A percentile compares a stretch with the other conserved stretches of the same genome.
These are phyloP conservation scores for Dactylellina haptotyla DNA, from an alignment of 2,329 filamentous ascomycete genomes.

Conservation along the genomic window DNA sequence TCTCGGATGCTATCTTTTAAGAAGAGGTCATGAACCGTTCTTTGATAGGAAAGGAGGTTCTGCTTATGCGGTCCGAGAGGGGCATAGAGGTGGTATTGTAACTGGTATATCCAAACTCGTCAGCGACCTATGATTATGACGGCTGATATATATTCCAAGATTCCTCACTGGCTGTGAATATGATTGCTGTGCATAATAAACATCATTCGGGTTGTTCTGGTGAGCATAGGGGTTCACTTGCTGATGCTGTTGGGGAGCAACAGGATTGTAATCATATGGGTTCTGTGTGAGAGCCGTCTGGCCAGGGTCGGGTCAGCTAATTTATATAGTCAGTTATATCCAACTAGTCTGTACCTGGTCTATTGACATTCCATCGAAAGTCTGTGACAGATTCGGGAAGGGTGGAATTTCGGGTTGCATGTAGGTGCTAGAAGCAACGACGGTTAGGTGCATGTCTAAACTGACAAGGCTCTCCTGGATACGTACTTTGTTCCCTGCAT, in stretches of 20 bases:
- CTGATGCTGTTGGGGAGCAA: slow-evolving; percentile 60
- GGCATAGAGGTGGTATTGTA: slow-evolving; percentile 93
- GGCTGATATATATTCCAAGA: slow-evolving; percentile 9
- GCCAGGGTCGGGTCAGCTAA: neutral
- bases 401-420: slow-evolving; percentile 42
- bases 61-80: slow-evolving; percentile 84
- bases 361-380: slow-evolving; percentile 36
- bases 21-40: slow-evolving; percentile 89
- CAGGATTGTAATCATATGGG: slow-evolving; percentile 58
- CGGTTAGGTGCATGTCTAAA: neutral
- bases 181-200: slow-evolving; percentile 68
- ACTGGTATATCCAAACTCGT: slow-evolving; percentile 62
- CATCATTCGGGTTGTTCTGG: slow-evolving; percentile 69
- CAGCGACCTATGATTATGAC: neutral
- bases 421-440: slow-evolving; percentile 19
- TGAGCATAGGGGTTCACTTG: slow-evolving; percentile 64
- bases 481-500: slow-evolving; percentile 43
- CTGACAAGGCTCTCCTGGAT: neutral
- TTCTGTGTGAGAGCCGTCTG: slow-evolving; percentile 60
- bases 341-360: slow-evolving; percentile 24
- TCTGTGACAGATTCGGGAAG: slow-evolving; percentile 43
- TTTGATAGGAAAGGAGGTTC: slow-evolving; percentile 84
- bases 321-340: neutral
- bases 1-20: slow-evolving; percentile 85
- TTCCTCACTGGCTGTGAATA: slow-evolving; percentile 69